These are phyloP conservation scores for Sporothrix inflata DNA, from an alignment of 2,329 filamentous ascomycete genomes.

Conservation along the genomic window DNA sequence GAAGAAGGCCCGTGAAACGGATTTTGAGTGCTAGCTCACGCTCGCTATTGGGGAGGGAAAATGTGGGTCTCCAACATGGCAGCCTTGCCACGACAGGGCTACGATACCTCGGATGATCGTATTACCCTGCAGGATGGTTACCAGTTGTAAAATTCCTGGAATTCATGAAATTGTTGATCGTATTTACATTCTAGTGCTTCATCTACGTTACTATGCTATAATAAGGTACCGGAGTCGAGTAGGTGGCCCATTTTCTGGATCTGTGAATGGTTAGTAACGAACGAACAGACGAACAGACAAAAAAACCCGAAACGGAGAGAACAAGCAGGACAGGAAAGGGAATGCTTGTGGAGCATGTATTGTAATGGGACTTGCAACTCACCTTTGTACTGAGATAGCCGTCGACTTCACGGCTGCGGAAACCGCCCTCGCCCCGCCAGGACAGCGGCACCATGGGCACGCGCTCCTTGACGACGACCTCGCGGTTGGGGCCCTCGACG, in stretches of 20 bases:
- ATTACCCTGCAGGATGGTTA: no score
- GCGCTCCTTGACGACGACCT: constrained; percentile 84
- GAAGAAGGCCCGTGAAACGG: not conserved
- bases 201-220: constrained; percentile 13
- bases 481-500: constrained; percentile 86
- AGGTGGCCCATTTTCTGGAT: constrained; percentile 90
- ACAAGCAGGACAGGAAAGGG: no score
- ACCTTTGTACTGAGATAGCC: constrained; percentile 96
- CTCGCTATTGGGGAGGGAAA: not conserved
- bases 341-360: not conserved
- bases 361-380: constrained; percentile 39
- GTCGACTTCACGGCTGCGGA: constrained; percentile 85
- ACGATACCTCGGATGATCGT: no score
- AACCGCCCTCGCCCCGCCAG: constrained; percentile 84
- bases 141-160: no score
- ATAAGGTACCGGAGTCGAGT: constrained; percentile 53
- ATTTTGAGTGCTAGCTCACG: not conserved
- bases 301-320: not conserved
- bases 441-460: constrained; percentile 95
- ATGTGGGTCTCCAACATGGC: not conserved
- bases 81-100: constrained; percentile 2
- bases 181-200: constrained; percentile 21
- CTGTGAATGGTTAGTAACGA: constrained; percentile 46
- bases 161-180: not conserved
- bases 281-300: not conserved